These are phyloP conservation scores for Kingdonia uniflora DNA, from an alignment of 164 flowering plant species.

Conservation along the genomic window DNA sequence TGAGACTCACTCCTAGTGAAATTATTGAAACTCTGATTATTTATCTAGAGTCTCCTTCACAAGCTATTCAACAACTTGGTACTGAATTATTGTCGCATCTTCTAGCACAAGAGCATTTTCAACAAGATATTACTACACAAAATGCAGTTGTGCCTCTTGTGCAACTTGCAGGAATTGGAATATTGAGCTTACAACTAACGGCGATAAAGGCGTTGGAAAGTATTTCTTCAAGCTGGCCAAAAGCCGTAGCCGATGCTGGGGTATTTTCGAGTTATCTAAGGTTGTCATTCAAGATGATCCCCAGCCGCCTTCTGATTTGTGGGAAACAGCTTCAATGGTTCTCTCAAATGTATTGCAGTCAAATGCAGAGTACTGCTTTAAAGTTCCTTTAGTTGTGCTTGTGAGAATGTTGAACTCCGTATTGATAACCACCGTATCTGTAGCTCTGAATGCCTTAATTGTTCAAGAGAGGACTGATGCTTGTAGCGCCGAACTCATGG, in stretches of 20 bases:
- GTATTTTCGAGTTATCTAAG: conserved; percentile 75
- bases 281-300: conserved; percentile 80
- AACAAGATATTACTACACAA: conserved; percentile 74
- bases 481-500: conserved; percentile 62
- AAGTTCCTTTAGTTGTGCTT: conserved; percentile 64
- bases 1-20: conserved; percentile 69
- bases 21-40: conserved; percentile 69
- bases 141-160: conserved; percentile 83
- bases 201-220: conserved; percentile 73
- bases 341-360: conserved; percentile 56
- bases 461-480: conserved; percentile 59
- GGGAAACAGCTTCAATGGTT: conserved; percentile 76
- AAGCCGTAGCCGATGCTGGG: conserved; percentile 87
- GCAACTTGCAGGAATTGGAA: conserved; percentile 83
- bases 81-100: conserved; percentile 70
- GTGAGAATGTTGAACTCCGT: conserved; percentile 71
- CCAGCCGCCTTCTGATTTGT: conserved; percentile 54
- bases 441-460: conserved; percentile 61
- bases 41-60: conserved; percentile 76
- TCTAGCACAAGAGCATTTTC: conserved; percentile 76
- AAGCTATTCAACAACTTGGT: conserved; percentile 85
- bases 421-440: conserved; percentile 38
- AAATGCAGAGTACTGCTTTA: conserved; percentile 50
- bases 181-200: conserved; percentile 66
- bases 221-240: conserved; percentile 75